phyloP scores from a whole-genome alignment of 352 stramenopile genomes.

The Phytophthora syringae region DNA sequence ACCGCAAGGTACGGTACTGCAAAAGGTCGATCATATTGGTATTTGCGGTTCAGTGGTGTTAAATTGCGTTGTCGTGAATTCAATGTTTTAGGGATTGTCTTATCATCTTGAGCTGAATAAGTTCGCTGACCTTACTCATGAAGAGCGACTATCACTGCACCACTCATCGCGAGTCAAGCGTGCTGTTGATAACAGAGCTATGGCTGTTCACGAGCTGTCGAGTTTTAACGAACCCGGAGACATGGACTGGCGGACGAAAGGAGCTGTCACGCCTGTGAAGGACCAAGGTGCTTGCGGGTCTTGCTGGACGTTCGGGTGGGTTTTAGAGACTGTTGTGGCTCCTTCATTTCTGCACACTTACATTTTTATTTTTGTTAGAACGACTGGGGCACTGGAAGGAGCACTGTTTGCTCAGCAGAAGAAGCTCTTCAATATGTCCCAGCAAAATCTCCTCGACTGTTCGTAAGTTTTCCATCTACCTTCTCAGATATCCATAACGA shows the following conservation, averaged over 20 bases:
- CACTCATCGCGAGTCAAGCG: slow-evolving; percentile 55
- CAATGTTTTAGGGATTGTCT: slow-evolving; percentile 55
- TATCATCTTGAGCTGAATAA: slow-evolving; percentile 85
- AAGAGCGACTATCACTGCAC: slow-evolving; percentile 65
- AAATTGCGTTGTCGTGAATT: neutral
- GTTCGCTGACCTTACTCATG: slow-evolving; percentile 82
- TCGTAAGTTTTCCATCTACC: slow-evolving; percentile 51
- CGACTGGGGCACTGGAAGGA: slow-evolving; percentile 82
- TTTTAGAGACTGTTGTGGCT: neutral
- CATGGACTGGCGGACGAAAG: slow-evolving; percentile 88
- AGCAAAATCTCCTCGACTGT: slow-evolving; percentile 93
- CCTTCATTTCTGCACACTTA: slow-evolving; percentile 8
- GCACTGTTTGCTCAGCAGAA: slow-evolving; percentile 73
- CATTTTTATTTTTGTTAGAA: slow-evolving; percentile 44
- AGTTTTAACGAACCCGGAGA: slow-evolving; percentile 59
- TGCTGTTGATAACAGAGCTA: slow-evolving; percentile 67
- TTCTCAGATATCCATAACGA: neutral
- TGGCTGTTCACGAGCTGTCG: slow-evolving; percentile 44
- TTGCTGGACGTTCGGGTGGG: slow-evolving; percentile 92
- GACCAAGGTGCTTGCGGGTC: slow-evolving; percentile 92
- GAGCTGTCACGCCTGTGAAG: slow-evolving; percentile 90
- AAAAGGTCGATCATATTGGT: neutral
- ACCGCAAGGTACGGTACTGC: slow-evolving; percentile 67
- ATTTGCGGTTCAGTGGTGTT: neutral
- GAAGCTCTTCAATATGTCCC: slow-evolving; percentile 83